Conservation (phyloP, 441 rosid genomes). For the Arabidopsis lyrata region DNA sequence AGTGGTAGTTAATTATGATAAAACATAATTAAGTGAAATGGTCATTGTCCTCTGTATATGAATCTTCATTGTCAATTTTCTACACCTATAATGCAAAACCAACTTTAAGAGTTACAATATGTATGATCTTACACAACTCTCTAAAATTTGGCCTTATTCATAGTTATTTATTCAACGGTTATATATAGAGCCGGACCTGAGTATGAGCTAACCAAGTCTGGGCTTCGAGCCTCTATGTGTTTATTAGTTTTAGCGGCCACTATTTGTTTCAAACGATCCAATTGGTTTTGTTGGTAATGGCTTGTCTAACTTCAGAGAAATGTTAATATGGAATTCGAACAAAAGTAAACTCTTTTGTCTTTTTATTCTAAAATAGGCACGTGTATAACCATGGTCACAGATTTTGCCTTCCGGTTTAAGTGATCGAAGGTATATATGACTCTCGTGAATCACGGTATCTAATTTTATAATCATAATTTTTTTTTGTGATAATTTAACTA, state of each 20-base stretch:
- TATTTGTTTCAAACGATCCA: not conserved
- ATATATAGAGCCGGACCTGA: not conserved
- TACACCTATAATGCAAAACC: not conserved
- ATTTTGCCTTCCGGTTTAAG: not conserved
- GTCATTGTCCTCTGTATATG: constrained; percentile 11
- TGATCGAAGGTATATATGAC: not conserved
- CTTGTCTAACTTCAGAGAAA: not conserved
- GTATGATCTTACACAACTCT: constrained; percentile 4
- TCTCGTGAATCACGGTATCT: constrained; percentile 15
- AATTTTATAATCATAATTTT: not conserved
- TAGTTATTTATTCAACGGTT: not conserved
- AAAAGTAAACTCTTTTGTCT: not conserved
- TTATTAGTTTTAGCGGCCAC: not conserved
- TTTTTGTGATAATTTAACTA: not conserved
- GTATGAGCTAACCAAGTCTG: not conserved
- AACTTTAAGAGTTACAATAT: constrained; percentile 15
- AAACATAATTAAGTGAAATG: not conserved
- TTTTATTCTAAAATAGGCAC: not conserved
- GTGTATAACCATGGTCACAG: not conserved
- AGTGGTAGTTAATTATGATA: constrained; percentile 31
- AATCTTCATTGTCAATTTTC: constrained; percentile 22
- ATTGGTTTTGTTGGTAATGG: not conserved
- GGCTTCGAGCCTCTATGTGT: not conserved
- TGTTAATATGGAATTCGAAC: too few species aligned
- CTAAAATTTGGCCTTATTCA: not conserved